Conservation (phyloP, 1,139 yeast genomes). For the Pichia cactophila region DNA sequence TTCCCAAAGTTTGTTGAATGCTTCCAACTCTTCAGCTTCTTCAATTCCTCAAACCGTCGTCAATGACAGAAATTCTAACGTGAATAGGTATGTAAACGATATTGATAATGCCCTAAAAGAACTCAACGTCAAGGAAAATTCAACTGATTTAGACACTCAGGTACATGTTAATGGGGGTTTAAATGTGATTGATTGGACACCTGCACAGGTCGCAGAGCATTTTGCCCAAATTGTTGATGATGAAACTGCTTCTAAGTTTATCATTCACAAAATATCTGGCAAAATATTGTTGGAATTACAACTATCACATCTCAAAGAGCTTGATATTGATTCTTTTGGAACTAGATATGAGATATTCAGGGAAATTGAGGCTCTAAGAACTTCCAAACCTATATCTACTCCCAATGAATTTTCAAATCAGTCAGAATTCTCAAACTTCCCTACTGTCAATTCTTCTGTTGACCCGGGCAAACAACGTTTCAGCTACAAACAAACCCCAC, state of each 20-base stretch:
- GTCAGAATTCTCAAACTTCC: not conserved
- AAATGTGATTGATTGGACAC: conserved; percentile 50
- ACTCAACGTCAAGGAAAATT: conserved; percentile 27
- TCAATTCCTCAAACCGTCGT: not conserved
- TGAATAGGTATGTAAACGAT: conserved; percentile 56
- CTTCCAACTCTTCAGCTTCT: not conserved
- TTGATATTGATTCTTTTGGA: conserved; percentile 89
- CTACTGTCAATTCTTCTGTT: not conserved
- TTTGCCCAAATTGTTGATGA: conserved; percentile 64
- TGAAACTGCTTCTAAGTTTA: conserved; percentile 68
- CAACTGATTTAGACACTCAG: conserved; percentile 28
- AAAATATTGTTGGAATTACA: conserved; percentile 78
- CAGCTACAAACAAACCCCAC: conserved; percentile 5
- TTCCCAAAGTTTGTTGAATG: conserved; percentile 3
- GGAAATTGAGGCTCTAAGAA: conserved; percentile 69
- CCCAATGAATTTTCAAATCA: not conserved
- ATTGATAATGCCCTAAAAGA: conserved; percentile 82
- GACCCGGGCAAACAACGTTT: conserved; percentile 3
- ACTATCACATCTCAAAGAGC: conserved; percentile 76
- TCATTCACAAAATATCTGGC: conserved; percentile 85
- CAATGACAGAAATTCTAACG: conserved; percentile 2
- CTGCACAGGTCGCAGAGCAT: conserved; percentile 75
- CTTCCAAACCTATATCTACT: conserved; percentile 17
- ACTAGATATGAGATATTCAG: conserved; percentile 87
- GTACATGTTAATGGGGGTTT: conserved; percentile 28